These are phyloP conservation scores for Luffa acutangula DNA, from an alignment of 306 rosid species.

Conservation along the genomic window DNA sequence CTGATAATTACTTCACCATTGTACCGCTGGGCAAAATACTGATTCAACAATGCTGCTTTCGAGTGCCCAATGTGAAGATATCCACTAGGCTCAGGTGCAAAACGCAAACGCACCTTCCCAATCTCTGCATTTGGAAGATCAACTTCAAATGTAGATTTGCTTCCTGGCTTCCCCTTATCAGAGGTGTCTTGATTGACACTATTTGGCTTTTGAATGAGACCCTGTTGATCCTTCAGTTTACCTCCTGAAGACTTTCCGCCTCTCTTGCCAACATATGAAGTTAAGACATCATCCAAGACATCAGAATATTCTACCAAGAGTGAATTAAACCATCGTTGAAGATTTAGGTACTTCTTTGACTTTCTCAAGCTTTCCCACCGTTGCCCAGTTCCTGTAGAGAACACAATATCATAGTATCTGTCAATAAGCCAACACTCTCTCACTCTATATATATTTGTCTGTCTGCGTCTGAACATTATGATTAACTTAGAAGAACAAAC, in stretches of 20 bases:
- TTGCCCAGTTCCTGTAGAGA: slow-evolving; percentile 54
- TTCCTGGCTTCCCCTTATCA: slow-evolving; percentile 36
- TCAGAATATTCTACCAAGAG: slow-evolving; percentile 36
- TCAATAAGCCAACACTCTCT: neutral
- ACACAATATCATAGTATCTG: neutral
- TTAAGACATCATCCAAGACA: slow-evolving; percentile 41
- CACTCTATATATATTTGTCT: neutral
- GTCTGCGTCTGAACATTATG: neutral
- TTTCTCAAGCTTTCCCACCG: slow-evolving; percentile 96
- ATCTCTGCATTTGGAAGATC: slow-evolving; percentile 90
- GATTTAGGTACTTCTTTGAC: slow-evolving; percentile 72
- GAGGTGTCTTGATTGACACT: slow-evolving; percentile 29
- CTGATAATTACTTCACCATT: slow-evolving; percentile 62
- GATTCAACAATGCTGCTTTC: slow-evolving; percentile 84
- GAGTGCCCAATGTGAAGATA: slow-evolving; percentile 97
- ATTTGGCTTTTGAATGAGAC: slow-evolving; percentile 21
- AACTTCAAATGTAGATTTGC: slow-evolving; percentile 38
- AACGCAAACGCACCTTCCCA: slow-evolving; percentile 79
- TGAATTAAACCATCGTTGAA: slow-evolving; percentile 76
- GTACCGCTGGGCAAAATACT: slow-evolving; percentile 74
- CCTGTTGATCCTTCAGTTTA: slow-evolving; percentile 33
- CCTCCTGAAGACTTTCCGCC: slow-evolving; percentile 44
- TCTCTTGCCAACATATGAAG: slow-evolving; percentile 46
- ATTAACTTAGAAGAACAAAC: neutral
- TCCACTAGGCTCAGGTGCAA: slow-evolving; percentile 98